Percentiles rank a stretch among this genome's conserved stretches.
phyloP scores from a whole-genome alignment of 2,329 filamentous ascomycete genomes.

The Magnaporthales sp. region DNA sequence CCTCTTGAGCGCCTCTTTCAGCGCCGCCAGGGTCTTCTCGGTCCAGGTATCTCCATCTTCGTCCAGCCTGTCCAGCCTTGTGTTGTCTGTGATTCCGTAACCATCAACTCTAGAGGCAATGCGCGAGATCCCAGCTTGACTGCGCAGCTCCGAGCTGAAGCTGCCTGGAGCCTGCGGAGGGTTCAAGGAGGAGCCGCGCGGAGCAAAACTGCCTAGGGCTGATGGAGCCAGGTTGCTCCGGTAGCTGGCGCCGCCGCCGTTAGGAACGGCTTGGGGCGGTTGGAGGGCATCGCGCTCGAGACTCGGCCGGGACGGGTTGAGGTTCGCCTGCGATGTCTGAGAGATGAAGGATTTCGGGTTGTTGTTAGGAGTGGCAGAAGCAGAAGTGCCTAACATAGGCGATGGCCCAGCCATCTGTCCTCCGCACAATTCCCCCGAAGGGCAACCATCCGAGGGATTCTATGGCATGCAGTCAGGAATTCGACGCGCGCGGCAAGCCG shows the following conservation, averaged over 20 bases:
- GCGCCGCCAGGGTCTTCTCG: slow-evolving; percentile 65
- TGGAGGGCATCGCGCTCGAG: slow-evolving; percentile 45
- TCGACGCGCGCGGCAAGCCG: neutral
- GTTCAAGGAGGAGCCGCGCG: slow-evolving; percentile 61
- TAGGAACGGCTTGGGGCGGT: slow-evolving; percentile 36
- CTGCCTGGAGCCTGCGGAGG: slow-evolving; percentile 68
- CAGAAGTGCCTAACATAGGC: slow-evolving; percentile 44
- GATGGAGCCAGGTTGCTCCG: slow-evolving; percentile 41
- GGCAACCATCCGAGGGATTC: slow-evolving; percentile 4
- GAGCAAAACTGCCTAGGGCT: slow-evolving; percentile 48
- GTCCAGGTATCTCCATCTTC: slow-evolving; percentile 47
- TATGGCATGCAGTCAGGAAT: slow-evolving; percentile 3
- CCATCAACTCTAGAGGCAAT: slow-evolving; percentile 47
- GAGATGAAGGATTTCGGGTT: slow-evolving; percentile 33
- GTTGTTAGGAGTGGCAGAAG: slow-evolving; percentile 44
- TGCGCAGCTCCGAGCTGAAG: slow-evolving; percentile 82
- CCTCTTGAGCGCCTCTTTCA: slow-evolving; percentile 82
- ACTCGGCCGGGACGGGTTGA: slow-evolving; percentile 31
- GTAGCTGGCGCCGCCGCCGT: slow-evolving; percentile 23
- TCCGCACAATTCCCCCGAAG: slow-evolving; percentile 13
- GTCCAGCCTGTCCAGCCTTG: slow-evolving; percentile 46
- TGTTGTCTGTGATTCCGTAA: slow-evolving; percentile 17
- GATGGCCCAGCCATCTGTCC: slow-evolving; percentile 26
- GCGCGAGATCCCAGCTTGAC: slow-evolving; percentile 57
- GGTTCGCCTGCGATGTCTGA: slow-evolving; percentile 28